Evolutionary conservation across 2,329 filamentous ascomycete species (phyloP), one percentile per base, ranked within the genome.

Genomic region (Aspergillus calidoustus): DNA sequence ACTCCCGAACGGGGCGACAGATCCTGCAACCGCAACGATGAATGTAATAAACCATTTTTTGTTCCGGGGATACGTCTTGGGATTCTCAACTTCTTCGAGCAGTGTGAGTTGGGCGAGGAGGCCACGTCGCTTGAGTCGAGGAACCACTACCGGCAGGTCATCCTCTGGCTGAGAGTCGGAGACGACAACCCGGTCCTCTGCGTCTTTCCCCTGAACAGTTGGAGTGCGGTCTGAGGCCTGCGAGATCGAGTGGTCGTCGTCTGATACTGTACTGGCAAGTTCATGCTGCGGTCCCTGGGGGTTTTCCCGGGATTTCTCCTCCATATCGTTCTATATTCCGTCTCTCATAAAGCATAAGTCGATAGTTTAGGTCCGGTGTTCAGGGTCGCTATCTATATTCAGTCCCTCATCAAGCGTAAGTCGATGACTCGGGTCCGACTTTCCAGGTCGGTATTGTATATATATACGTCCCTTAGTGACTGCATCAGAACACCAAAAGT

Each of bases 41-140:
- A 87, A 81, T 0, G 93, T 96, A 66, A 97, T 88, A 63, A 86
- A 84, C 93, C 93, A 97, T 86, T 97, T 97, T 15, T 86, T 91
- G 54, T 80, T 84, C 38, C 86, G 85, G 11, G 84, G 80, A 72
- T 97, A 96, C 54, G 91, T 85, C 62, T 89, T 87, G 0, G 93
- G 90, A 34, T 89, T 83, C 50, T 91, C 87, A 15, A 96, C 87
- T 77, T 97, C 93, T 1, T 92, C 89, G 17, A 96, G 81, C 34
- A 96, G 63, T 1, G 90, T 82, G 13, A 96, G 81, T 43, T 84
- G 84, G 1, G 87, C 88, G 52, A 97, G 83, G 1, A 96, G 80
- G 0, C 93, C 93, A 69, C 92, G 83, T 53, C 92, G 85, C 64
- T 86, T 75, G 1, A 74, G 69, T 41, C 82, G 77, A 2, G 85